Evolutionary conservation across 371 early-diverging fungal genomes (phyloP), one percentile per base, ranked within the genome.

Genomic region (Basidiobolus meristosporus): DNA sequence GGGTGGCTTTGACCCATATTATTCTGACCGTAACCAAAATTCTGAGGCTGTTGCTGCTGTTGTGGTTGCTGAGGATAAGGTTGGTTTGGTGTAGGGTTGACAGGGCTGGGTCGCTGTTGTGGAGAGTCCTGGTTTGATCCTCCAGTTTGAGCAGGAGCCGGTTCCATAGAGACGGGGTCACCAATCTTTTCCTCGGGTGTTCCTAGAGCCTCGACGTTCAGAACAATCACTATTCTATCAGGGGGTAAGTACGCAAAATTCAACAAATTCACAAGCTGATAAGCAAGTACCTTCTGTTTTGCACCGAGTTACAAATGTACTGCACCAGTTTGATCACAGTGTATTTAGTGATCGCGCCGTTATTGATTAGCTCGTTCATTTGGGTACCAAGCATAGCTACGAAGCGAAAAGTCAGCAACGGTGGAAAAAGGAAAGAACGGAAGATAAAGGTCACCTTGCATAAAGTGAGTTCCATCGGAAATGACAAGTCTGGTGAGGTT

Each of bases 331-430:
- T 47, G 39, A 80, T 49, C 7, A 79, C 45, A 17, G 63, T 48
- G 52, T 71, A 50, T 45, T 63, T 64, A 28, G 46, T 44, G 20
- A 84, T 43, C 2, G 48, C 46, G 5, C 56, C 65, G 1, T 52
- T 48, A 3, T 57, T 59, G 9, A 78, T 62, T 15, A 65, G 30
- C 1, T 28, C 44, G 37, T 72, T 68, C 38, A 67, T 53, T 20
- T 63, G 57, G 1, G 66, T 65, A 16, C 67, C 63, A 34, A 84
- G 60, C 74, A 84, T 77, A 9, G 65, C 70, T 69, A 57, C 6
- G 29, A 16, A 5, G 37, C 11, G 7, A 46, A 19, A 35, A 12
- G 7, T 14, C 12, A 38, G 28, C 3, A 15, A 23, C n/a, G 7
- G 14, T 3, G 7, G 31, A 19, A 15, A 11, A 12, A 7, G 4